Conservation (phyloP, 2,329 filamentous ascomycete genomes). For the Alternaria infectoria region DNA sequence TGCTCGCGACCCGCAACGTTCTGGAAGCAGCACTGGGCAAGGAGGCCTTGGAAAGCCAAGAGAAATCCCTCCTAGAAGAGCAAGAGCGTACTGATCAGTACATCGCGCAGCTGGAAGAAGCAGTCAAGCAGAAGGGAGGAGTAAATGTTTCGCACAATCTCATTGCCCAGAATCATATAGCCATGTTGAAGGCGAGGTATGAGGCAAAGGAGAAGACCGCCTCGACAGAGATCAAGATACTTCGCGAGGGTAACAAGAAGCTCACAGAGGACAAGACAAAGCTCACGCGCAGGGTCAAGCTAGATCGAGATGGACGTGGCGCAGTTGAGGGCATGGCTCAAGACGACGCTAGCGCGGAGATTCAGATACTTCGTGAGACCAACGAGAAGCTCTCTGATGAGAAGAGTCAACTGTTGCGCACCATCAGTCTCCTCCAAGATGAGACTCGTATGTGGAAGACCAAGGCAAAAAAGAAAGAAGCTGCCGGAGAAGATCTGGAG, state of each 20-base stretch:
- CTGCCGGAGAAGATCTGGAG: neutral
- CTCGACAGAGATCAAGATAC: constrained; percentile 1
- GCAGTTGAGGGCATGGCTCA: neutral
- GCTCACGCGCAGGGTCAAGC: neutral
- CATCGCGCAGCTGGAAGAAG: constrained; percentile 2
- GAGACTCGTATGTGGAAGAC: neutral
- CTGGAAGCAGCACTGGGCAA: constrained; percentile 5
- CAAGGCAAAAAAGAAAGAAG: neutral
- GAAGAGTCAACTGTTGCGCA: neutral
- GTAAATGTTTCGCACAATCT: neutral
- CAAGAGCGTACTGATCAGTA: constrained; percentile 2
- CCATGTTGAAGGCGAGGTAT: neutral
- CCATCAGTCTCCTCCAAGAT: neutral
- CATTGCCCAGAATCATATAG: neutral
- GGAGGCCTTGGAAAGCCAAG: neutral
- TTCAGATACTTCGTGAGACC: neutral
- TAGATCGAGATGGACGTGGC: neutral
- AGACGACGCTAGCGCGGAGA: neutral
- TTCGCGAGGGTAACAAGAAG: neutral
- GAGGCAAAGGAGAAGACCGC: neutral
- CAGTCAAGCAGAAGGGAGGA: neutral
- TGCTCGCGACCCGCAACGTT: neutral
- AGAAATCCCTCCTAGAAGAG: neutral
- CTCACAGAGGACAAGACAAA: neutral
- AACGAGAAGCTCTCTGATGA: neutral